Percentiles rank a stretch among this genome's conserved stretches.
phyloP scores from a whole-genome alignment of 106 monocot species.

The Allium sativum region DNA sequence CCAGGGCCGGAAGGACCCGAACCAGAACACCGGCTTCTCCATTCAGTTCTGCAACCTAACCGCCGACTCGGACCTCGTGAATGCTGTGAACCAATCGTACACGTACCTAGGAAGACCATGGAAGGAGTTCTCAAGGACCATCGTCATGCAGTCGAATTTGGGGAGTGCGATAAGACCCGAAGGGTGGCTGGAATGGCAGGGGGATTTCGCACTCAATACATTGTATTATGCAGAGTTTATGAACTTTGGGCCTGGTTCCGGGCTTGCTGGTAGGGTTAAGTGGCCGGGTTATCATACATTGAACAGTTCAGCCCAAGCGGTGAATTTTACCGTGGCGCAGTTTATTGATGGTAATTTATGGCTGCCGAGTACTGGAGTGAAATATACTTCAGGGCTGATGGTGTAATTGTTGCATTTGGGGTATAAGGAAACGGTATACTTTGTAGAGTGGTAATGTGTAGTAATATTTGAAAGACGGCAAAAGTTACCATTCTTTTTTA shows the following conservation, averaged over 20 bases:
- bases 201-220: conserved; percentile 46
- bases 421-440: no score
- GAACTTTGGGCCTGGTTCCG: not conserved
- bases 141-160: conserved; percentile 62
- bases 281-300: not conserved
- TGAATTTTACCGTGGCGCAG: not conserved
- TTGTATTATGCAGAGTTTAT: conserved; percentile 32
- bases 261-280: not conserved
- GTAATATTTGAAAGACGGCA: no score
- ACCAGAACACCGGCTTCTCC: conserved; percentile 73
- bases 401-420: not conserved
- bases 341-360: not conserved
- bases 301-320: not conserved
- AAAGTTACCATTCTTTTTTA: no score
- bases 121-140: conserved; percentile 64
- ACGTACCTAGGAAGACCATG: conserved; percentile 76
- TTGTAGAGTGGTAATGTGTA: no score
- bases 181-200: conserved; percentile 64
- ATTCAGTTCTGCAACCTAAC: conserved; percentile 67
- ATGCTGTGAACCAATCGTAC: not conserved
- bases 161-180: conserved; percentile 25
- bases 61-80: conserved; percentile 24
- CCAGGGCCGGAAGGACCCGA: conserved; percentile 58
- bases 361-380: not conserved
- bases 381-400: not conserved